Percentiles rank a stretch among this genome's conserved stretches.
Evolutionary conservation across 306 rosid species (phyloP).

Genomic region (Glycyrrhiza uralensis): DNA sequence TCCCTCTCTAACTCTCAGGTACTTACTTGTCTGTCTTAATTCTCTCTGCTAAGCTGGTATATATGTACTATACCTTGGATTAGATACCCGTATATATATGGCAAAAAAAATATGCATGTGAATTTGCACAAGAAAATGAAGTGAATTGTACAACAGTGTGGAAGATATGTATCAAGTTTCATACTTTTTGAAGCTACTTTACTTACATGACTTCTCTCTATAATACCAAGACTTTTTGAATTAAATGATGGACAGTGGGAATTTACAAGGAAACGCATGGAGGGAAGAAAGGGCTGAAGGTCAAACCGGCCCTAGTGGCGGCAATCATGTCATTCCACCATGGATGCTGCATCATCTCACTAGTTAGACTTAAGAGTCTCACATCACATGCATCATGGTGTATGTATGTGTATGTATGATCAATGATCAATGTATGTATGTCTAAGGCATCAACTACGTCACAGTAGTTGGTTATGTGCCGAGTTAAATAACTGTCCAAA

Average conservation of each 20-base stretch:
- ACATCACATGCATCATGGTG: background rate
- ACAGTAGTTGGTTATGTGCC: background rate
- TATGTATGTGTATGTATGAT: background rate
- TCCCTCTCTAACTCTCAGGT: constrained; percentile 58
- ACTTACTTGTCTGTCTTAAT: constrained; percentile 23
- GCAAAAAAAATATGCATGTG: background rate
- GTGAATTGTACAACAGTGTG: background rate
- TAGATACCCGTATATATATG: no score
- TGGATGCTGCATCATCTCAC: constrained; percentile 68
- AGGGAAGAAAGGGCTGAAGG: constrained; percentile 36
- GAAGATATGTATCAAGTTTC: background rate
- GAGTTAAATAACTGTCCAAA: background rate
- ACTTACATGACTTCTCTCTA: no score
- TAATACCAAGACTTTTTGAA: no score
- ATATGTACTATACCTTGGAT: no score
- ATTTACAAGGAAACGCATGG: constrained; percentile 32
- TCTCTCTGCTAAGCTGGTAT: background rate
- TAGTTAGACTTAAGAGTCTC: constrained; percentile 21
- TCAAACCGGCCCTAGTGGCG: constrained; percentile 22
- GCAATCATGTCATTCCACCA: constrained; percentile 42
- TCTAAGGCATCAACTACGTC: background rate
- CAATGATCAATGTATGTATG: background rate
- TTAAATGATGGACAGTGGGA: constrained; percentile 43
- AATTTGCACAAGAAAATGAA: background rate
- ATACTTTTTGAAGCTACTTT: background rate